These are phyloP conservation scores for Lavandula angustifolia DNA, from an alignment of 257 asterid genomes.

Conservation along the genomic window DNA sequence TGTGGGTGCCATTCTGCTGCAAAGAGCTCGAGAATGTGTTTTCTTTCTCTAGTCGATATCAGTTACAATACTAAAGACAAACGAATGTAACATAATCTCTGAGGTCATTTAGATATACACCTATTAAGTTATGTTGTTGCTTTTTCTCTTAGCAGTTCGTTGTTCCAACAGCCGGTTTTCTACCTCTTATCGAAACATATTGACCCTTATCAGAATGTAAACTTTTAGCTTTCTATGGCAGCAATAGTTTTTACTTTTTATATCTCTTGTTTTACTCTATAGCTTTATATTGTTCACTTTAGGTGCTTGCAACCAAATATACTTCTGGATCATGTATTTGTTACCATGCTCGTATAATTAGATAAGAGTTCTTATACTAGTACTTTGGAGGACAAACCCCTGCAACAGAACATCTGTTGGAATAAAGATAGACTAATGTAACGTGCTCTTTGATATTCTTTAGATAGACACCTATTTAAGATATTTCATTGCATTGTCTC, in stretches of 20 bases:
- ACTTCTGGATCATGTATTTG: background rate
- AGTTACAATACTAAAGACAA: background rate
- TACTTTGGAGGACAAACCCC: constrained; percentile 59
- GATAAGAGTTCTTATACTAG: background rate
- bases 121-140: background rate
- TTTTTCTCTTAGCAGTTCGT: background rate
- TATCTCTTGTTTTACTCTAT: background rate
- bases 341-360: background rate
- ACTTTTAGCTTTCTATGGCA: background rate
- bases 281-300: background rate
- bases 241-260: background rate
- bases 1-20: background rate
- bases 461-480: too few relatives aligned
- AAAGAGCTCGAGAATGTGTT: constrained; percentile 2
- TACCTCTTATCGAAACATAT: constrained; percentile 2
- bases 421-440: too few relatives aligned
- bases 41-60: constrained; percentile 12
- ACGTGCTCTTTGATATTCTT: too few relatives aligned
- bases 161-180: background rate
- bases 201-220: background rate
- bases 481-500: too few relatives aligned
- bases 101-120: background rate
- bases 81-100: background rate
- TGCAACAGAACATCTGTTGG: constrained; percentile 65
- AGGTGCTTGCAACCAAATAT: background rate